Base-by-base conservation (phyloP, 441 rosid genomes). In the Dalechampia spathulata region DNA sequence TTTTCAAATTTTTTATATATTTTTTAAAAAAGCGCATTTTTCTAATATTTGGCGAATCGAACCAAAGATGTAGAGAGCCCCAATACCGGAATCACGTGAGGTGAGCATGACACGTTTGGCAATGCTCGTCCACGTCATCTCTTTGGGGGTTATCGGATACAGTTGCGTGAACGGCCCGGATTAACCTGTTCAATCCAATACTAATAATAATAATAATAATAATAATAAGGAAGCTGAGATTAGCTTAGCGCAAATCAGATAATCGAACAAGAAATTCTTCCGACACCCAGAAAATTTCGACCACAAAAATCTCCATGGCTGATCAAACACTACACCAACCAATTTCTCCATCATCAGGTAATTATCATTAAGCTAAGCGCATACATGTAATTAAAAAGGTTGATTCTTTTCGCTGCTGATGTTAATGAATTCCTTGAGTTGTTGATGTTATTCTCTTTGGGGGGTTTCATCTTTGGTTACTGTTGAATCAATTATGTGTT, bases 281-380 rank as follows among this genome's bases (percentile, higher is more conserved):
- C n/a, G n/a, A n/a, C 11, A 17, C 6, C 9, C 41, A 42, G n/a
- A 16, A 28, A 37, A 43, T 32, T 48, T 36, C 23, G 13, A 52
- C 61, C 37, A 49, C 40, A 30, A 21, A 34, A 16, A 22, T 37
- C 22, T 32, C 65, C 39, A 64, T 72, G 72, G 69, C 70, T 12
- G 76, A 67, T 52, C 28, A 42, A 19, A 72, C 56, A 28, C 52
- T 70, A 52, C 43, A 47, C 45, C 7, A 63, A 39, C 2, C 60
- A 47, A 41, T 17, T 21, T 58, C 56, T 56, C 50, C 44, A 26
- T 45, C 74, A 40, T 45, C 74, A 52, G 63, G 70, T 64, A 43
- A 22, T 2, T 27, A 1, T 19, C 37, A 10, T 49, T 8, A 13
- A 21, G 2, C 34, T 25, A 9, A 40, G n/a, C n/a, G n/a, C n/a